These are phyloP conservation scores for Penicillium sp. DNA, from an alignment of 2,329 filamentous ascomycete species.

Conservation along the genomic window DNA sequence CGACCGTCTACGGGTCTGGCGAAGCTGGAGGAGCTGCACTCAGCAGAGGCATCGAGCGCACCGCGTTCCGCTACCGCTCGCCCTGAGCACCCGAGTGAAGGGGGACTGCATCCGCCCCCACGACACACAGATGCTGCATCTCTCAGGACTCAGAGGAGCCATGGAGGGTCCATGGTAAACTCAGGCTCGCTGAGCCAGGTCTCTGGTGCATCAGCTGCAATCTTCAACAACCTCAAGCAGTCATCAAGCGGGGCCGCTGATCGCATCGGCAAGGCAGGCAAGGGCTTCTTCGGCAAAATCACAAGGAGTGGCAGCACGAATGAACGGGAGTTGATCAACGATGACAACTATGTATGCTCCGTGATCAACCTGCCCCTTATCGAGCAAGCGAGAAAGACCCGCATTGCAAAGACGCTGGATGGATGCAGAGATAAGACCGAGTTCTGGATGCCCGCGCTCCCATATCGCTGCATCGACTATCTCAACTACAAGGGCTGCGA, in stretches of 20 bases:
- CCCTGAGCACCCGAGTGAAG: slow-evolving; percentile 70
- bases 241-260: slow-evolving; percentile 75
- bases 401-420: slow-evolving; percentile 87
- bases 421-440: slow-evolving; percentile 93
- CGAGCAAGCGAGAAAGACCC: slow-evolving; percentile 85
- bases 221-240: slow-evolving; percentile 73
- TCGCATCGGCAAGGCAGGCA: slow-evolving; percentile 70
- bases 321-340: slow-evolving; percentile 68
- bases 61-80: slow-evolving; percentile 66
- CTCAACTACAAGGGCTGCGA: slow-evolving; percentile 93
- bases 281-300: slow-evolving; percentile 79
- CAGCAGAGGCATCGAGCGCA: slow-evolving; percentile 43
- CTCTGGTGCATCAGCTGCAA: slow-evolving; percentile 59
- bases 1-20: slow-evolving; percentile 45
- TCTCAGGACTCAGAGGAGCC: slow-evolving; percentile 35
- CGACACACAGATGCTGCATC: slow-evolving; percentile 49
- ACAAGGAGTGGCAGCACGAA: slow-evolving; percentile 70
- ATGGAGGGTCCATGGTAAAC: slow-evolving; percentile 45
- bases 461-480: slow-evolving; percentile 95
- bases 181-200: slow-evolving; percentile 51
- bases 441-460: slow-evolving; percentile 97
- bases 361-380: slow-evolving; percentile 84
- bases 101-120: slow-evolving; percentile 66
- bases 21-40: slow-evolving; percentile 40
- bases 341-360: slow-evolving; percentile 80